Percentiles rank a stretch among this genome's conserved stretches.
Evolutionary conservation across 2,329 filamentous ascomycete genomes (phyloP).

Genomic region (Diaporthe ampelina): DNA sequence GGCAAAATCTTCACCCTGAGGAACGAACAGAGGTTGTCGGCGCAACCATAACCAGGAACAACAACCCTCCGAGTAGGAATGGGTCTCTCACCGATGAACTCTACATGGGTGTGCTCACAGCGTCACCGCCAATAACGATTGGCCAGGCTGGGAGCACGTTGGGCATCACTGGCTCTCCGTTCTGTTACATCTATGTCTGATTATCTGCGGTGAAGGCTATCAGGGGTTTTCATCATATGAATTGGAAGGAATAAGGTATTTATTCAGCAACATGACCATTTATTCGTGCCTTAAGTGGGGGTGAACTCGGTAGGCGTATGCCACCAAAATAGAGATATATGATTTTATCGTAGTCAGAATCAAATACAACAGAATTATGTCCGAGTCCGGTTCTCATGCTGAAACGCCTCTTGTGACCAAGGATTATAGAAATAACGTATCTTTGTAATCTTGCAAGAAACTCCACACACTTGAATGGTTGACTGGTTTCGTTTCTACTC

Average conservation of each 20-base stretch:
- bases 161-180: slow-evolving; percentile 5
- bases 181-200: slow-evolving; percentile 21
- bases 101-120: slow-evolving; percentile 19
- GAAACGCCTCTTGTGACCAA: too few relatives aligned
- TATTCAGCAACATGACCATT: too few relatives aligned
- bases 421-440: background rate
- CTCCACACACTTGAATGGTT: too few relatives aligned
- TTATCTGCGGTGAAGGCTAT: too few relatives aligned
- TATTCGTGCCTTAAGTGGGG: background rate
- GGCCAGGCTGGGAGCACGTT: slow-evolving; percentile 17
- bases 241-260: background rate
- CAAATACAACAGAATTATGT: background rate
- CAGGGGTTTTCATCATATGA: background rate
- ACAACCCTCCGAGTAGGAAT: background rate
- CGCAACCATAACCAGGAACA: background rate
- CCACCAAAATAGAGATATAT: background rate
- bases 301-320: background rate
- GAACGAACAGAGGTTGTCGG: slow-evolving; percentile 42
- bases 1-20: slow-evolving; percentile 52
- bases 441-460: background rate
- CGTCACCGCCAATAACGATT: slow-evolving; percentile 6
- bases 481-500: too few relatives aligned
- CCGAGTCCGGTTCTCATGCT: background rate
- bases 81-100: slow-evolving; percentile 14
- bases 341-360: background rate